Evolutionary conservation across 768 basidiomycete species (phyloP).

Genomic region (Tricholoma saponaceum): DNA sequence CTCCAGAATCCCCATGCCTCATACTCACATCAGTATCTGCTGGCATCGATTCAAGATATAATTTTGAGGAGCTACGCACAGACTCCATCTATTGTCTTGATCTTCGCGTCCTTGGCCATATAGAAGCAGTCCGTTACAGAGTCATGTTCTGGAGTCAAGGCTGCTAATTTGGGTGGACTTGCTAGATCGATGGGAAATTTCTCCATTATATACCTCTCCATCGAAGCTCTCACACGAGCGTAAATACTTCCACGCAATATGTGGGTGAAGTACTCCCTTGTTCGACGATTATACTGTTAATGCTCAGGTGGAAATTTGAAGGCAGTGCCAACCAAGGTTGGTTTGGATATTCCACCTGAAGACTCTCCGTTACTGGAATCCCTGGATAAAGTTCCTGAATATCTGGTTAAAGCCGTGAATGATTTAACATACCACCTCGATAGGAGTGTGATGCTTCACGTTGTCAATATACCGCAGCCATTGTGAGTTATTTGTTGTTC

Average conservation of each 20-base stretch:
- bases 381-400: constrained; percentile 39
- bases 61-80: constrained; percentile 62
- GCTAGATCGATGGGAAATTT: constrained; percentile 1
- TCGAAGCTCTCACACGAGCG: not conserved
- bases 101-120: not conserved
- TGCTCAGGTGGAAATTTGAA: constrained; percentile 17
- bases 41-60: constrained; percentile 40
- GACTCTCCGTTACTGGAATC: constrained; percentile 29
- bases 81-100: constrained; percentile 48
- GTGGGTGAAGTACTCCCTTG: constrained; percentile 20
- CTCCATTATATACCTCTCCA: not conserved
- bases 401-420: constrained; percentile 41
- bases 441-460: constrained; percentile 62
- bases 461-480: constrained; percentile 61
- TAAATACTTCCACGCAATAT: constrained; percentile 15
- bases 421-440: constrained; percentile 53
- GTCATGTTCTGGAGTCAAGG: constrained; percentile 22
- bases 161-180: constrained; percentile 17
- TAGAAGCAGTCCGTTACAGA: not conserved
- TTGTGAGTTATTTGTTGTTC: constrained; percentile 24
- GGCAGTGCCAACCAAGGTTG: constrained; percentile 44
- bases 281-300: not conserved
- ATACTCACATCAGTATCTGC: constrained; percentile 64
- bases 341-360: constrained; percentile 43
- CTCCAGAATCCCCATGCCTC: constrained; percentile 42